Base-by-base conservation (phyloP, 148 eudicot species). In the Silene uniflora region DNA sequence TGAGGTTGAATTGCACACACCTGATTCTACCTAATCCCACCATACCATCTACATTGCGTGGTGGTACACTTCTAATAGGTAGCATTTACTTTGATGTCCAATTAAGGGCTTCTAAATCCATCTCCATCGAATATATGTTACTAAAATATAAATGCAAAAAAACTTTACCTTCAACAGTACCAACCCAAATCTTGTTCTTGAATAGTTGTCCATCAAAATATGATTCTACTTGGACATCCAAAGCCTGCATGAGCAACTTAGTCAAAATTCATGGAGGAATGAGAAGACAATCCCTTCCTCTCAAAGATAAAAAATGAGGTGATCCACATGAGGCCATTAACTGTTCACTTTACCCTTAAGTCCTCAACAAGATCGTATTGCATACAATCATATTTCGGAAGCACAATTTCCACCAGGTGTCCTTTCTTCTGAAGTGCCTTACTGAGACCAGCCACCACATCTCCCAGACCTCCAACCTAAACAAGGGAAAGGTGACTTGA, bases 401-500 rank as follows among this genome's bases (percentile, higher is more conserved):
- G 84, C 73, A 95, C 64, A 76, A 95, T 78, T 83, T 95, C 96
- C 74, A 92, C 92, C 80, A 90, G 92, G 85, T 92, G 96, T 24
- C 99, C 99, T 82, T 82, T 90, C 89, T 87, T 88, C 85, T 92
- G 97, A 73, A 95, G 90, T 47, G 97, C 92, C 86, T 92, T 92
- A 78, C 97, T 76, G 71, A 95, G 96, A 84, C 97, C 96, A 74
- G 97, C 80, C 90, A 95, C 93, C 72, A 95, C 99, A 83, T 95
- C 99, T 71, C 97, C 99, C 67, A 95, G 84, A 75, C 99, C 99
- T 82, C 99, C 99, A 81, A 95, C 99, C 99, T 92, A 71, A 62
- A 66, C 54, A 72, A 24, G 58, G 62, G 14, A 76, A 72, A 39
- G 29, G 62, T 13, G 56, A 76, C 18, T 49, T 46, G 29, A 64